Evolutionary conservation across 371 early-diverging fungal genomes (phyloP).

Genomic region (Rhizomucor miehei): DNA sequence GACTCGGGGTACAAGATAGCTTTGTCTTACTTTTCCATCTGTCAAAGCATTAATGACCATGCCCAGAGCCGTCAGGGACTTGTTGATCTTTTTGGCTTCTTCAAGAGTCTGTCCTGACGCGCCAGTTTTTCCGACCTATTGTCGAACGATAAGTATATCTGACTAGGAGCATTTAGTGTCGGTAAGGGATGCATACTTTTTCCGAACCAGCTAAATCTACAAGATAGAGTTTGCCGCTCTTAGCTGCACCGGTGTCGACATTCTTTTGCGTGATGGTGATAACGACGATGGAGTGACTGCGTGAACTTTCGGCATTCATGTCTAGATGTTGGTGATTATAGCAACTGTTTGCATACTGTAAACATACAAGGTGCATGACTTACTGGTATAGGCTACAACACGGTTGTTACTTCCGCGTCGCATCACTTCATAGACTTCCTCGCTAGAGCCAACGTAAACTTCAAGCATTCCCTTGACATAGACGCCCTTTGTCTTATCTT

Average conservation of each 20-base stretch:
- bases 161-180: not conserved
- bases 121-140: slow-evolving; percentile 90
- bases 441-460: slow-evolving; percentile 89
- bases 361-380: slow-evolving; percentile 10
- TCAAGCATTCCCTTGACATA: slow-evolving; percentile 95
- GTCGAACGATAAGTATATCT: not conserved
- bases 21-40: slow-evolving; percentile 76
- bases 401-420: slow-evolving; percentile 86
- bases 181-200: slow-evolving; percentile 52
- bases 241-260: slow-evolving; percentile 82
- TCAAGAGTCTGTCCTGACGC: slow-evolving; percentile 98
- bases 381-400: slow-evolving; percentile 90
- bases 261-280: slow-evolving; percentile 94
- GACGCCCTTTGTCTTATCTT: slow-evolving; percentile 92
- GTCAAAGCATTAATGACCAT: slow-evolving; percentile 99
- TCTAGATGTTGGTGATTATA: slow-evolving; percentile 18
- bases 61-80: slow-evolving; percentile 95
- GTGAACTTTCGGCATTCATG: slow-evolving; percentile 97
- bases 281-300: slow-evolving; percentile 98
- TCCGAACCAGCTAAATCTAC: slow-evolving; percentile 99
- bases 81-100: slow-evolving; percentile 99
- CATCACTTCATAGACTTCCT: slow-evolving; percentile 95
- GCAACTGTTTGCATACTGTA: not conserved
- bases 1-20: not conserved
- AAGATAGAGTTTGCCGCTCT: slow-evolving; percentile 89